Evolutionary conservation across 306 rosid genomes (phyloP), one percentile per base, ranked within the genome.

Genomic region (Begonia fuchsioides): DNA sequence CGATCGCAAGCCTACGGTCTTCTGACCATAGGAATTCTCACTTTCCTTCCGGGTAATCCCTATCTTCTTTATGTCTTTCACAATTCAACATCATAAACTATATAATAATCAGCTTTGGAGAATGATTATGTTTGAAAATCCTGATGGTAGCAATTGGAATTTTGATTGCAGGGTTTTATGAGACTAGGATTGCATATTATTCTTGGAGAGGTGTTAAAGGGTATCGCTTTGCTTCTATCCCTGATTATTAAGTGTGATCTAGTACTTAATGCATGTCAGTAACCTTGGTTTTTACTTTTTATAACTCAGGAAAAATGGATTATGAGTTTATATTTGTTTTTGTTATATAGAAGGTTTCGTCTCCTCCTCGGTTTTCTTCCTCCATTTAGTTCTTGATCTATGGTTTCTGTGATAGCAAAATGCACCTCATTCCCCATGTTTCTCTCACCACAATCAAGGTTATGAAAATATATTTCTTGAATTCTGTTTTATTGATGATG

Each of bases 191-290:
- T 44, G 96, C 98, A 1, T 85, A 92, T 73, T 92, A 92, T 57
- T 73, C 98, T 17, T 85, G 93, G 93, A 67, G 96, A 67, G 96
- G 96, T n/a, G 93, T 74, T 48, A 56, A 75, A 47, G 95, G 95
- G 59, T 90, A 69, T 62, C 86, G 81, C 35, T 90, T 82, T 43
- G 75, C 96, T 48, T 77, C 93, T 54, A 92, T 92, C 56, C 98
- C 96, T 11, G 98, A 78, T 58, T 85, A 92, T 63, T 85, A 90
- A 68, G 38, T 18, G 8, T 26, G 35, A 4, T 26, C 35, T 26
- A 4, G 7, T 26, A 26, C 8, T 26, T 3, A 2, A 26, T 26
- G 35, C 35, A 26, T 20, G 5, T 20, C 5, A n/a, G n/a, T n/a
- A n/a, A n/a, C n/a, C n/a, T n/a, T n/a, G n/a, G n/a, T n/a, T n/a